These are phyloP conservation scores for Puccinia polysora DNA, from an alignment of 1,284 basidiomycete species.

Conservation along the genomic window DNA sequence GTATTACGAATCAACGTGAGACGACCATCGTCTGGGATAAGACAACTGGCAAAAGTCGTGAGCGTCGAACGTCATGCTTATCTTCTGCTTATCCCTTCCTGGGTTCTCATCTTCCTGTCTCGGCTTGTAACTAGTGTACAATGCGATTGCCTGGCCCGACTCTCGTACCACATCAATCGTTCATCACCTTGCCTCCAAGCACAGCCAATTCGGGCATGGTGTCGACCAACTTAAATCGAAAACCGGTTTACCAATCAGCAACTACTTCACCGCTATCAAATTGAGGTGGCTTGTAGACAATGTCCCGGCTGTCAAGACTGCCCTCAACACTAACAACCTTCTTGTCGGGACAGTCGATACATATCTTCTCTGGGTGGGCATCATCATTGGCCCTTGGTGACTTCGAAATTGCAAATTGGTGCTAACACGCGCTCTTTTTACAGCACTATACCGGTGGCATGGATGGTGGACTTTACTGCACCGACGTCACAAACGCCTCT, in stretches of 20 bases:
- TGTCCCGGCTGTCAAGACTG: constrained; percentile 69
- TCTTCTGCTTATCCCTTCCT: not conserved
- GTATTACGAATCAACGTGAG: constrained; percentile 96
- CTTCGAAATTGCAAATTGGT: too few species aligned
- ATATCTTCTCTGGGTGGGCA: constrained; percentile 83
- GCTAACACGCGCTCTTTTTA: too few species aligned
- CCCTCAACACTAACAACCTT: constrained; percentile 75
- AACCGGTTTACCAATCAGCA: constrained; percentile 73
- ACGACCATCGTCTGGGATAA: constrained; percentile 92
- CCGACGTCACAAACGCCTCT: constrained; percentile 94
- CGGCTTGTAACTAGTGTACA: constrained; percentile 13
- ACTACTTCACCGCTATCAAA: constrained; percentile 63
- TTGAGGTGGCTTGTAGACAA: constrained; percentile 95
- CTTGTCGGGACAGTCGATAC: constrained; percentile 92
- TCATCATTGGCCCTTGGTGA: not conserved
- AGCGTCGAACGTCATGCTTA: constrained; percentile 64
- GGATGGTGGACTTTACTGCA: constrained; percentile 67
- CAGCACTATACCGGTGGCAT: constrained; percentile 76
- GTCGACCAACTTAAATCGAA: constrained; percentile 61
- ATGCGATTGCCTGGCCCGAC: constrained; percentile 93
- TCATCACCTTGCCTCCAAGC: constrained; percentile 55
- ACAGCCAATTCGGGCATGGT: constrained; percentile 56
- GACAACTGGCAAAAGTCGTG: constrained; percentile 63
- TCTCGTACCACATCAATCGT: constrained; percentile 80
- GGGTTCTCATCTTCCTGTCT: not conserved